These are phyloP conservation scores for Chlamydomonas reinhardtii DNA, from an alignment of 163 green algal genomes.

Conservation along the genomic window DNA sequence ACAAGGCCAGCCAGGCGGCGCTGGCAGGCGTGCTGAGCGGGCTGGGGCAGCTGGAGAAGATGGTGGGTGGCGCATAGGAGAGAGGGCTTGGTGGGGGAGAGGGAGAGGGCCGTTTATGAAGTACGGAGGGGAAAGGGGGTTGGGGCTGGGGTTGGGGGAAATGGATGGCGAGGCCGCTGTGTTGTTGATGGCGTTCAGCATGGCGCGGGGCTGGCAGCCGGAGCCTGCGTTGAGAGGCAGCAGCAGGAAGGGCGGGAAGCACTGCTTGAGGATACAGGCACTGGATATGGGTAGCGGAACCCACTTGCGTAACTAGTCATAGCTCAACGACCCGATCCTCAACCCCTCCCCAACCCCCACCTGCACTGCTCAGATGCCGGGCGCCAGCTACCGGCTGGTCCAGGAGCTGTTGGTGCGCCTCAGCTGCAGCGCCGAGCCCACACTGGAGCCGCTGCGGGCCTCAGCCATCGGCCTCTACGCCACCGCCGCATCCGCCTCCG, in stretches of 20 bases:
- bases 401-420: conserved; percentile 59
- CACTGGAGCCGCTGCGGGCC: conserved; percentile 46
- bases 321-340: too few species aligned
- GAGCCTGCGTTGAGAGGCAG: too few species aligned
- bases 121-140: too few species aligned
- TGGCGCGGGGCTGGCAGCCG: too few species aligned
- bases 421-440: conserved; percentile 36
- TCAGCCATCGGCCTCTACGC: conserved; percentile 36
- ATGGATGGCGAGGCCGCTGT: too few species aligned
- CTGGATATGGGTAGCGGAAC: too few species aligned
- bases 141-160: too few species aligned
- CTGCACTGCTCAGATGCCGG: conserved; percentile 43
- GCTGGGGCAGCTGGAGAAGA: conserved; percentile 55
- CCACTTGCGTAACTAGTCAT: too few species aligned
- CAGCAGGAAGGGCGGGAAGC: too few species aligned
- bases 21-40: conserved; percentile 47
- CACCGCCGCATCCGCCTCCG: conserved; percentile 13
- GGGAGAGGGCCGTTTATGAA: neutral
- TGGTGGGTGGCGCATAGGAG: conserved; percentile 25
- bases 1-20: conserved; percentile 52
- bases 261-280: too few species aligned
- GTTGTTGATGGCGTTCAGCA: too few species aligned
- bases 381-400: conserved; percentile 28
- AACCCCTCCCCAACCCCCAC: too few species aligned
- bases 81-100: neutral